Evolutionary conservation across 2,329 filamentous ascomycete species (phyloP), one percentile per base, ranked within the genome.

Genomic region (Hirsutella thompsonii): DNA sequence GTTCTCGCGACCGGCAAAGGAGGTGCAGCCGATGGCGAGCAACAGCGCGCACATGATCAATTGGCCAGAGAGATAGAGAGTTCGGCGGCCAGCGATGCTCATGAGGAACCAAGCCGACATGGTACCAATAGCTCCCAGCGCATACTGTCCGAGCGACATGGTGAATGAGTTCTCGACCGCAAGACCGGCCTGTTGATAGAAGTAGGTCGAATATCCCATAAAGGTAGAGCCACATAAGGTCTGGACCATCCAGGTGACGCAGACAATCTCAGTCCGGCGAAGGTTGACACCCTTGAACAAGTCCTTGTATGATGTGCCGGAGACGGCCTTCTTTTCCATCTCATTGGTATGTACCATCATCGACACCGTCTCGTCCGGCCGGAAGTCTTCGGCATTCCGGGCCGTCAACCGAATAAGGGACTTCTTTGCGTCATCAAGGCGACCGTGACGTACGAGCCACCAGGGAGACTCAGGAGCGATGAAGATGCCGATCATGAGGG

Each of bases 131-230:
- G 64, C 61, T 11, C 62, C 67, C 5, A 72, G 56, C 5, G 57
- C 62, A 16, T 65, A 66, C 38, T 63, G 59, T 1, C 57, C 67
- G 1, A 71, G 54, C 0, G 60, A 54, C 49, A 67, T 58, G 46
- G 50, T 61, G 49, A 64, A 65, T 0, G 61, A 59, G 42, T 59
- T 58, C 11, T 55, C 53, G 4, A 57, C 50, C 8, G 50, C 56
- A 45, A 69, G 56, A 2, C 66, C 64, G 11, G 62, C 66, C 42
- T 62, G 62, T 20, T 62, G 55, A 41, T 65, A 68, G 44, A 69
- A 70, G 47, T 66, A 64, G 23, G 74, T 79, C 18, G 74, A 77
- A 55, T 76, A 79, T 46, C 74, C 75, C 56, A 74, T 76, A 46
- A 69, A 59, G 6, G 55, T 55, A 2, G 58, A 42, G 10, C 65